Percentiles rank a stretch among this genome's conserved stretches.
Conservation (phyloP, 306 rosid species). For the Casuarina equisetifolia region DNA sequence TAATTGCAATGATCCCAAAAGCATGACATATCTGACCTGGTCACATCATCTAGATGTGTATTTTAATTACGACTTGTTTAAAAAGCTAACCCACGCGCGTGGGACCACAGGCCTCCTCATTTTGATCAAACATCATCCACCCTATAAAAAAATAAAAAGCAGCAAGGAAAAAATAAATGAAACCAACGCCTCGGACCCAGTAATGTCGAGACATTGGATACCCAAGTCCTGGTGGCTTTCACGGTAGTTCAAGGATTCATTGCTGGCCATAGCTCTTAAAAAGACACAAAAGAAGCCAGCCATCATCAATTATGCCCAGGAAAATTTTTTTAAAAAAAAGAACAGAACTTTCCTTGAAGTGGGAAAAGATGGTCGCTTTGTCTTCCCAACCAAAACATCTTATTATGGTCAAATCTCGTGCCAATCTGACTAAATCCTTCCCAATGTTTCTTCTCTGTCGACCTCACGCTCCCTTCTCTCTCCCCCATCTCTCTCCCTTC, state of each 20-base stretch:
- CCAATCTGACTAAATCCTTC: conserved; percentile 27
- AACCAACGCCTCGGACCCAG: neutral
- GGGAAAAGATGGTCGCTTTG: conserved; percentile 58
- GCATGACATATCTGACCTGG: conserved; percentile 75
- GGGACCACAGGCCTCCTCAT: conserved; percentile 35
- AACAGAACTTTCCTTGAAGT: conserved; percentile 44
- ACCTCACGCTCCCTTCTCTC: too few relatives aligned
- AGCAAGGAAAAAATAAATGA: neutral
- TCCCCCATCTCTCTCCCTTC: conserved; percentile 7
- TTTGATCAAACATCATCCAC: neutral
- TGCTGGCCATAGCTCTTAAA: conserved; percentile 19
- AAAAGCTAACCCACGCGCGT: conserved; percentile 59
- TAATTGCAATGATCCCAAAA: conserved; percentile 93
- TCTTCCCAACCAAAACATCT: conserved; percentile 44
- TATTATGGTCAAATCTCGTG: conserved; percentile 55
- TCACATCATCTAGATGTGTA: conserved; percentile 42
- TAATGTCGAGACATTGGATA: neutral
- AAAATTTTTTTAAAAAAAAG: conserved; percentile 11
- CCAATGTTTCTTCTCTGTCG: neutral
- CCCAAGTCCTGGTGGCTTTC: neutral
- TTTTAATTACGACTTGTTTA: conserved; percentile 41
- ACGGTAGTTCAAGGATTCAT: conserved; percentile 11
- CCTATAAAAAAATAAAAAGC: neutral
- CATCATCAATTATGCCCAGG: conserved; percentile 1
- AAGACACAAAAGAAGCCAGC: conserved; percentile 38